Evolutionary conservation across 148 eudicot species (phyloP).

Genomic region (Dianthus caryophyllus): DNA sequence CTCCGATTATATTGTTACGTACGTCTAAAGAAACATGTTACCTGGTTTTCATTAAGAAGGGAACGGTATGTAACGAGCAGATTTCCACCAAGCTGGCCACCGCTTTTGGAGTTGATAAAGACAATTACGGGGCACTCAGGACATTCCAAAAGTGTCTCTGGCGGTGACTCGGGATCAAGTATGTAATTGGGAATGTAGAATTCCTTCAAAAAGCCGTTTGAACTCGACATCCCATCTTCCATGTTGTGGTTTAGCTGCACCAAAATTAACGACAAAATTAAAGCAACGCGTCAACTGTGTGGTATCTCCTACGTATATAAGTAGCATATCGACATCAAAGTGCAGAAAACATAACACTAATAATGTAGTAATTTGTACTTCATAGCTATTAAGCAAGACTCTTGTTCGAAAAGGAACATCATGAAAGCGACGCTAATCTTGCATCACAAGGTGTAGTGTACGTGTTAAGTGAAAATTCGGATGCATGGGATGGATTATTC

Average conservation of each 20-base stretch:
- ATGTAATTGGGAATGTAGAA: constrained; percentile 67
- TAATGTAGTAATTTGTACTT: neutral
- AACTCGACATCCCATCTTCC: constrained; percentile 26
- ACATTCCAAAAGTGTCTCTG: constrained; percentile 21
- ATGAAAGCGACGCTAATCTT: neutral
- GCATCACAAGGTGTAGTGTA: neutral
- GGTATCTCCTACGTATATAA: neutral
- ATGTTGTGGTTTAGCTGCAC: constrained; percentile 33
- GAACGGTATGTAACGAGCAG: constrained; percentile 70
- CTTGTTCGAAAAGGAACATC: neutral
- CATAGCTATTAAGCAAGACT: neutral
- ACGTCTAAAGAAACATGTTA: neutral
- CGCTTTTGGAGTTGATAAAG: constrained; percentile 86
- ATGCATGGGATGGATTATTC: neutral
- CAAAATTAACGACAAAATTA: neutral
- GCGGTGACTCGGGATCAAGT: constrained; percentile 34
- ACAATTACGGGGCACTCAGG: constrained; percentile 76
- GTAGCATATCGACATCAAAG: neutral
- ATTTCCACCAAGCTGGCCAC: constrained; percentile 91
- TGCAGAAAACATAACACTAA: neutral
- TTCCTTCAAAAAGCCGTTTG: constrained; percentile 37
- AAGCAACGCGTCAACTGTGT: neutral
- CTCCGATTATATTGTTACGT: neutral
- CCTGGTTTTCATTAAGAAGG: constrained; percentile 72
- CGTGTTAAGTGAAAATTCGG: neutral